Evolutionary conservation across 1,284 basidiomycete species (phyloP).

Genomic region (Cutaneotrichosporon mucoides): DNA sequence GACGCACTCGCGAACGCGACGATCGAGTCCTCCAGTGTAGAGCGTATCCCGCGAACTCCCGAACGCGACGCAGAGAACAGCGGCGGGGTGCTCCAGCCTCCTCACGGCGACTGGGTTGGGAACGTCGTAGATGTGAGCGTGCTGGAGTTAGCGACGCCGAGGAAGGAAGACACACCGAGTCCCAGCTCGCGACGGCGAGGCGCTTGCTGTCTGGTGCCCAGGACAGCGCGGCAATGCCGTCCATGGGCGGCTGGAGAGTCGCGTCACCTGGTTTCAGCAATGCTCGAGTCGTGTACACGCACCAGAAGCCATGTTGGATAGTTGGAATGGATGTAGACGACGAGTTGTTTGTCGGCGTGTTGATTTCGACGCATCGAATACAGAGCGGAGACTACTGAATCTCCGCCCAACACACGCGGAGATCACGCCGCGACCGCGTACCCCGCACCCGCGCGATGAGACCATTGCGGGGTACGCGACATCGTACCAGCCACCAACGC

Average conservation of each 20-base stretch:
- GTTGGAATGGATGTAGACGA: neutral
- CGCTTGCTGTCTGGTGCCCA: constrained; percentile 79
- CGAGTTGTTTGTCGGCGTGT: neutral
- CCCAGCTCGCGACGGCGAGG: constrained; percentile 79
- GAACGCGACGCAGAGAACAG: constrained; percentile 48
- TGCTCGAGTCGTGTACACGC: neutral
- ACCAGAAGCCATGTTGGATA: neutral
- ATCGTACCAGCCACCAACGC: no score
- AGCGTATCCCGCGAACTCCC: constrained; percentile 44
- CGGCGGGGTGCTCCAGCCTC: constrained; percentile 38
- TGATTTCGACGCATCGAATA: neutral
- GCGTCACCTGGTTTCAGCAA: constrained; percentile 31
- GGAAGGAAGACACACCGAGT: constrained; percentile 61
- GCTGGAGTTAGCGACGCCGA: neutral
- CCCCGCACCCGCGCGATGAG: neutral
- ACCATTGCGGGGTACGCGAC: neutral
- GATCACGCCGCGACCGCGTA: neutral
- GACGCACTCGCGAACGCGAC: constrained; percentile 54
- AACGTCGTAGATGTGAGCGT: constrained; percentile 2
- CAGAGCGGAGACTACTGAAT: neutral
- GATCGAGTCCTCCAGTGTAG: constrained; percentile 51
- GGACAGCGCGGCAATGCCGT: constrained; percentile 72
- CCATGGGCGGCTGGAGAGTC: constrained; percentile 63
- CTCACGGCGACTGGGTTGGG: constrained; percentile 2
- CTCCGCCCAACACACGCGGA: neutral